A percentile compares a stretch with the other conserved stretches of the same genome.
Evolutionary conservation across 495 filamentous ascomycete genomes (phyloP).

Genomic region (Parathielavia appendiculata): DNA sequence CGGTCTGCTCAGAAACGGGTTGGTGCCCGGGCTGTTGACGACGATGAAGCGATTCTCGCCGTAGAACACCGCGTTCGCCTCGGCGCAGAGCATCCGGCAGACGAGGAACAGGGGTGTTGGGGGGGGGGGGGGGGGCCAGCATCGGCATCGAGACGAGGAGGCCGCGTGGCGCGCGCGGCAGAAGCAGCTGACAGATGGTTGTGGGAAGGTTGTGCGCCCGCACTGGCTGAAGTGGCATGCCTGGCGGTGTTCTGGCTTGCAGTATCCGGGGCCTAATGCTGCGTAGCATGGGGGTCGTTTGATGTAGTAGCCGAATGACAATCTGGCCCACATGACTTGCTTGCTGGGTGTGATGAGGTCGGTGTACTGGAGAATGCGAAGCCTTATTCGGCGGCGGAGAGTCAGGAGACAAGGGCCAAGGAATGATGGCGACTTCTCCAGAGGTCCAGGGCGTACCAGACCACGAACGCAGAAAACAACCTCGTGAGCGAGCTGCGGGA

Average conservation of each 20-base stretch:
- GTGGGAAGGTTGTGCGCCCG: not conserved
- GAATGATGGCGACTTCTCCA: not conserved
- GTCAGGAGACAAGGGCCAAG: not conserved
- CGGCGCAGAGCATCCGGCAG: constrained; percentile 1
- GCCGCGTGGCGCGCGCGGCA: constrained; percentile 1
- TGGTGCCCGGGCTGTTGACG: not conserved
- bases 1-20: not conserved
- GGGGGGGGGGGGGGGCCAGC: constrained; percentile 3
- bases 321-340: constrained; percentile 5
- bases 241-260: constrained; percentile 1
- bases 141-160: not conserved
- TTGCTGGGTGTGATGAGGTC: constrained; percentile 8
- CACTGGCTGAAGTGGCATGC: constrained; percentile 10
- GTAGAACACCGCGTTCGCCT: constrained; percentile 3
- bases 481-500: constrained; percentile 4
- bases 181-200: constrained; percentile 3
- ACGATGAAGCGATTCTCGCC: constrained; percentile 4
- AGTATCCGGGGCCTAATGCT: not conserved
- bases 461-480: constrained; percentile 1
- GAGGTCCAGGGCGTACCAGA: not conserved
- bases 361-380: constrained; percentile 9
- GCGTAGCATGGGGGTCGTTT: not conserved
- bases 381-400: constrained; percentile 3
- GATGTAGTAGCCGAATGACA: not conserved
- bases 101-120: constrained; percentile 6